These are phyloP conservation scores for Dictyostelium citrinum DNA, from an alignment of 78 protist genomes.

Conservation along the genomic window DNA sequence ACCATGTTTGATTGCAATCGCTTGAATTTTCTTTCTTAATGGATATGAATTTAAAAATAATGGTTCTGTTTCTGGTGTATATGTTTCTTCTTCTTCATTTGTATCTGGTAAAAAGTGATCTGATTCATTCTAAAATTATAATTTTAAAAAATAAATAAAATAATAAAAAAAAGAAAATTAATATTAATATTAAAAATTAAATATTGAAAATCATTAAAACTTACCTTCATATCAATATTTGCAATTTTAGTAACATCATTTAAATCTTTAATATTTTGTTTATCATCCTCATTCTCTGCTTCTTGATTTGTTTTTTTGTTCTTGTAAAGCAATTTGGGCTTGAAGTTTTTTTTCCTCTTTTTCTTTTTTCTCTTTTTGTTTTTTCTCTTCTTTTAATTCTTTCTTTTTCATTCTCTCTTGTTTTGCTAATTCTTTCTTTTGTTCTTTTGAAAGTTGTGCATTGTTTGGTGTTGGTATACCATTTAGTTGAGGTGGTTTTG, in stretches of 20 bases:
- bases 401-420: not conserved
- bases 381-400: not conserved
- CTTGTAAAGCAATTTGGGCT: not conserved
- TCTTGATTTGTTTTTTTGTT: conserved; percentile 2
- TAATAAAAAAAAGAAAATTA: not conserved
- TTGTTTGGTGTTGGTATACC: not conserved
- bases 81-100: conserved; percentile 28
- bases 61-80: conserved; percentile 58
- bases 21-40: conserved; percentile 19
- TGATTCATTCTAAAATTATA: conserved; percentile 61
- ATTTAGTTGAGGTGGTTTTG: not conserved
- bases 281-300: conserved; percentile 26
- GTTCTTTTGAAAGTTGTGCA: not conserved
- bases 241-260: conserved; percentile 75
- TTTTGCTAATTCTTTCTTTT: conserved; percentile 17
- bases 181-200: not conserved
- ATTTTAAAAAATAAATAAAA: not conserved
- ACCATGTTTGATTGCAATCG: not conserved
- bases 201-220: not conserved
- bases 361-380: not conserved
- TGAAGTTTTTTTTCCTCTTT: conserved; percentile 17
- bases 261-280: conserved; percentile 41
- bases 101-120: conserved; percentile 62
- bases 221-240: conserved; percentile 41
- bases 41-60: conserved; percentile 47